Evolutionary conservation across 768 basidiomycete species (phyloP), one percentile per base, ranked within the genome.

Genomic region (Nidula microcarpa): DNA sequence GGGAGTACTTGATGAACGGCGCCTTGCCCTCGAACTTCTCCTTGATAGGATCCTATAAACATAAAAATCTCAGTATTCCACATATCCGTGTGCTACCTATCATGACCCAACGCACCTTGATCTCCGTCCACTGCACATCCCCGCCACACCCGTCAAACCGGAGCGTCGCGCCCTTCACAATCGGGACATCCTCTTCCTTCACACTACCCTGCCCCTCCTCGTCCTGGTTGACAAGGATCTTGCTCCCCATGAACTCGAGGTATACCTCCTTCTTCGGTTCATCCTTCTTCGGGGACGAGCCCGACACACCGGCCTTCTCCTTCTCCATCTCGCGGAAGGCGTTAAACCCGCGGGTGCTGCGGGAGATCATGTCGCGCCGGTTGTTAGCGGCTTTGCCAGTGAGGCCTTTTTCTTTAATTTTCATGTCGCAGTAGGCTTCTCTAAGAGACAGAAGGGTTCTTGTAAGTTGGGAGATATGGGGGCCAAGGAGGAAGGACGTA

Each of bases 341-440:
- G 62, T 93, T 86, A 71, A 94, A 94, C 9, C 86, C 86, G 9
- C 71, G 71, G 16, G 69, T 69, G 39, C 72, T 73, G 4, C 72
- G 73, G 4, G 78, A 69, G 49, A 86, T 78, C 45, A 66, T 65
- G 43, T 86, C 82, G 55, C 78, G 80, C 57, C 84, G 80, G 57
- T 80, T 70, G 43, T 74, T 73, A 11, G 87, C 87, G 13, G 82
- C 79, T 60, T 84, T 89, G 30, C 88, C 89, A 1, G 79, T 84
- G 44, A 97, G 78, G 8, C 92, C 93, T 69, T 97, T 94, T 71
- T 96, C 91, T 67, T 91, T 87, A 69, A 94, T 89, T 73, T 97
- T 98, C 94, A 94, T 94, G 58, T 92, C 85, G 61, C 93, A 93
- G 67, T 97, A 97, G 6, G 76, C 89, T 57, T 85, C 86, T 63